phyloP scores from a whole-genome alignment of 2,329 filamentous ascomycete species.

The Apiospora rasikravindrae region DNA sequence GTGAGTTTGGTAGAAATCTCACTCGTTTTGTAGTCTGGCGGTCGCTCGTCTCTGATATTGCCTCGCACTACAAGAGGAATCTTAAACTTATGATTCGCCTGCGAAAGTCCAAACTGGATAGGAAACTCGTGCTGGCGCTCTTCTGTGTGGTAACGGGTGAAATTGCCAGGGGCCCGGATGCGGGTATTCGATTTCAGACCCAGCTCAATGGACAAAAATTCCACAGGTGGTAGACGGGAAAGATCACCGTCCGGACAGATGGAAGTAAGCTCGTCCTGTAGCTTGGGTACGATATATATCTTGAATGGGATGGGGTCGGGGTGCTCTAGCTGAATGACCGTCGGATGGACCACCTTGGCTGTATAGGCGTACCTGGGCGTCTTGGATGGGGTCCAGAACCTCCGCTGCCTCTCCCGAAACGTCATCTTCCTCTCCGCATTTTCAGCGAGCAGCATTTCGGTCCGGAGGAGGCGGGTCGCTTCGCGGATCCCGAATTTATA shows the following conservation, averaged over 20 bases:
- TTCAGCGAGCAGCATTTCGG: conserved; percentile 18
- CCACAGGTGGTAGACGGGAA: conserved; percentile 17
- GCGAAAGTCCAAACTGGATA: not conserved
- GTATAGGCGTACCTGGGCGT: conserved; percentile 19
- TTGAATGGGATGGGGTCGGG: conserved; percentile 21
- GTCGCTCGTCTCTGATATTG: conserved; percentile 4
- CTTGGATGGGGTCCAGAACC: conserved; percentile 22
- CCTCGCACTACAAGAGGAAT: conserved; percentile 19
- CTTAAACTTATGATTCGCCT: not conserved
- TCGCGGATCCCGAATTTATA: conserved; percentile 8
- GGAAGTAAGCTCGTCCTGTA: not conserved
- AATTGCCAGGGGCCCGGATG: not conserved
- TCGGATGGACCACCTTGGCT: conserved; percentile 18
- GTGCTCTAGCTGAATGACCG: conserved; percentile 21
- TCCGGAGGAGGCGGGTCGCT: not conserved
- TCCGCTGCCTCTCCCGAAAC: conserved; percentile 20
- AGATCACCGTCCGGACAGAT: conserved; percentile 19
- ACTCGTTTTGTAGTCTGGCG: not conserved
- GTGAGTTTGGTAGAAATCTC: not conserved
- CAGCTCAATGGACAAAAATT: conserved; percentile 11
- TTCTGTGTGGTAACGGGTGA: not conserved
- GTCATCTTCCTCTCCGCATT: conserved; percentile 18
- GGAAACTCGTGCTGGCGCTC: conserved; percentile 15
- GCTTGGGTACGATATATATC: conserved; percentile 17
- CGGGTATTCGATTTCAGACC: conserved; percentile 16